Evolutionary conservation across 2,329 filamentous ascomycete genomes (phyloP).

Genomic region (Claviceps pazoutovae): DNA sequence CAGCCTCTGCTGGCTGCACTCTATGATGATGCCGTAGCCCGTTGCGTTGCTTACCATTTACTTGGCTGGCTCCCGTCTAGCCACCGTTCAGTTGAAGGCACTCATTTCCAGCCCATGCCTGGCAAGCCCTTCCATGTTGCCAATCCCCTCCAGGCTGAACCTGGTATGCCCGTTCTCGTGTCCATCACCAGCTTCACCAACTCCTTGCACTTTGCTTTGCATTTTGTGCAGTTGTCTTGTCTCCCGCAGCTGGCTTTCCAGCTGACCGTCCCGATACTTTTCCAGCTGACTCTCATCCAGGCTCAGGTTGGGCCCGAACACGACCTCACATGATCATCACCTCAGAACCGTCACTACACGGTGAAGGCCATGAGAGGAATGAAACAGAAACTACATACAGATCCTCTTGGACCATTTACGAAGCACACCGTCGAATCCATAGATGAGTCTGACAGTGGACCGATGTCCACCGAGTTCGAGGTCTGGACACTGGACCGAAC

Average conservation of each 20-base stretch:
- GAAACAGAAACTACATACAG: constrained; percentile 19
- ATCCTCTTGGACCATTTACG: constrained; percentile 24
- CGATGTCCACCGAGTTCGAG: background rate
- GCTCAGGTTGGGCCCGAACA: background rate
- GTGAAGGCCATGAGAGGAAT: constrained; percentile 2
- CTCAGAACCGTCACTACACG: constrained; percentile 1
- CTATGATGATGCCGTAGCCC: background rate
- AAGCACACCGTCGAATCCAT: constrained; percentile 7
- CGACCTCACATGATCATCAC: background rate
- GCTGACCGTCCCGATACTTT: background rate
- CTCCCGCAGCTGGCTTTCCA: background rate
- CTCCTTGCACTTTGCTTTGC: background rate
- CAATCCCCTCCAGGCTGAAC: background rate
- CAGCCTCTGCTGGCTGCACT: constrained; percentile 1
- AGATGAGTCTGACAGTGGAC: background rate
- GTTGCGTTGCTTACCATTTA: background rate
- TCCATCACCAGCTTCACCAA: background rate
- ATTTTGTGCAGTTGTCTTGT: background rate
- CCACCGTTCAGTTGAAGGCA: background rate
- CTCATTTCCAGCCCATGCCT: background rate
- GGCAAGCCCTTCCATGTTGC: background rate
- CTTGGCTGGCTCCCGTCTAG: background rate
- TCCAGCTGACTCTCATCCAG: background rate
- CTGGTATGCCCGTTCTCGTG: background rate
- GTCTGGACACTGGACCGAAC: background rate